Evolutionary conservation across 1,284 basidiomycete genomes (phyloP).

Genomic region (Phaffia rhodozyma): DNA sequence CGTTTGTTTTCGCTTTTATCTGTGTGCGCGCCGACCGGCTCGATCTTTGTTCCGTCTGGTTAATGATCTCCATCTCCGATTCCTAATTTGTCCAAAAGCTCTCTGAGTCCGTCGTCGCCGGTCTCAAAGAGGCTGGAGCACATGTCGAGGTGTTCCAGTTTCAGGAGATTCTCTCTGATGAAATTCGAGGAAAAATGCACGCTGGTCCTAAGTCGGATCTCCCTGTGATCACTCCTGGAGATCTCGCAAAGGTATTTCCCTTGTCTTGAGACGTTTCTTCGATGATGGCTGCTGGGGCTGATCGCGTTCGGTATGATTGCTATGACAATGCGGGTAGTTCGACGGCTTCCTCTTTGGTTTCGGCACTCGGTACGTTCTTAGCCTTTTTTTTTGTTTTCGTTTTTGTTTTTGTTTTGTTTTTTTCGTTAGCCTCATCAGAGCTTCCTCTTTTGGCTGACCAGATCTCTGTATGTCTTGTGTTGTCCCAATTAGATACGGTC

Average conservation of each 20-base stretch:
- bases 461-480: too few species aligned
- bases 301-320: too few species aligned
- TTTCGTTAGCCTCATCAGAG: slow-evolving; percentile 26
- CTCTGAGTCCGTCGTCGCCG: neutral
- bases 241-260: slow-evolving; percentile 41
- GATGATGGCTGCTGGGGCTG: too few species aligned
- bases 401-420: too few species aligned
- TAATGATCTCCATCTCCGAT: too few species aligned
- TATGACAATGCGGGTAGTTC: slow-evolving; percentile 25
- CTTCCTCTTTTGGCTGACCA: too few species aligned
- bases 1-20: too few species aligned
- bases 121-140: slow-evolving; percentile 4
- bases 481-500: slow-evolving; percentile 46
- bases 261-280: too few species aligned
- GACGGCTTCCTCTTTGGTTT: slow-evolving; percentile 51
- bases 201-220: slow-evolving; percentile 43
- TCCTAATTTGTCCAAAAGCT: too few species aligned
- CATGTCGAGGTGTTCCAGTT: slow-evolving; percentile 40
- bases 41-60: too few species aligned
- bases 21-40: too few species aligned
- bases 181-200: slow-evolving; percentile 61
- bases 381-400: too few species aligned
- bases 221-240: slow-evolving; percentile 56
- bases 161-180: slow-evolving; percentile 69
- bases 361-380: slow-evolving; percentile 25